These are phyloP conservation scores for Talaromyces proteolyticus DNA, from an alignment of 495 filamentous ascomycete species.

Conservation along the genomic window DNA sequence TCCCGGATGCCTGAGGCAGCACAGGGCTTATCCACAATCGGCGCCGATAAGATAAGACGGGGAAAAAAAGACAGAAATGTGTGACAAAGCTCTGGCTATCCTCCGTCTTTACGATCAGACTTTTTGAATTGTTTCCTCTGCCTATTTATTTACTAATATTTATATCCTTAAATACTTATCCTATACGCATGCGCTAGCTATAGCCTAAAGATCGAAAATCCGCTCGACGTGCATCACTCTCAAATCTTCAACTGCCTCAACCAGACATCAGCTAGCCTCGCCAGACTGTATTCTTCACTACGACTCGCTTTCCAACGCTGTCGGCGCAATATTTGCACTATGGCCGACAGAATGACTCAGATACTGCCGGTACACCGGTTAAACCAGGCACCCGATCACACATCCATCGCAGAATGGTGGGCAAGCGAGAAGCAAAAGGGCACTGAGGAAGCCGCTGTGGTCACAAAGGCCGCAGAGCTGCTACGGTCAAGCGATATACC, in stretches of 20 bases:
- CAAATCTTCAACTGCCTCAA: background rate
- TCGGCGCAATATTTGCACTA: constrained; percentile 2
- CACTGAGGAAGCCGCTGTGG: constrained; percentile 31
- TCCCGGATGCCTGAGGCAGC: no score
- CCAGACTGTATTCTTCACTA: constrained; percentile 1
- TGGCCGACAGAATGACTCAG: constrained; percentile 19
- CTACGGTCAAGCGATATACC: constrained; percentile 61
- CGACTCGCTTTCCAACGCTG: background rate
- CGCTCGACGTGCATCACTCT: background rate
- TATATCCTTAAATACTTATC: no score
- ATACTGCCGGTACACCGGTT: constrained; percentile 38
- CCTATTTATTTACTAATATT: no score
- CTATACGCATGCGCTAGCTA: no score
- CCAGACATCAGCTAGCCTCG: background rate
- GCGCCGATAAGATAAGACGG: background rate
- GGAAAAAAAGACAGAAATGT: background rate
- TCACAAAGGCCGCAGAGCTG: constrained; percentile 50
- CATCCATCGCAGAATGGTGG: constrained; percentile 43
- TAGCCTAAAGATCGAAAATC: no score
- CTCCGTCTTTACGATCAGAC: no score
- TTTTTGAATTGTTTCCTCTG: no score
- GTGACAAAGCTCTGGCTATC: no score
- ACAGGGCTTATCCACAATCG: no score
- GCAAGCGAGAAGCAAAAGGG: constrained; percentile 26
- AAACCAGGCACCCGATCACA: constrained; percentile 28